Percentiles rank a stretch among this genome's conserved stretches.
These are phyloP conservation scores for Kitagawia praeruptora DNA, from an alignment of 129 eudicot genomes.

Conservation along the genomic window DNA sequence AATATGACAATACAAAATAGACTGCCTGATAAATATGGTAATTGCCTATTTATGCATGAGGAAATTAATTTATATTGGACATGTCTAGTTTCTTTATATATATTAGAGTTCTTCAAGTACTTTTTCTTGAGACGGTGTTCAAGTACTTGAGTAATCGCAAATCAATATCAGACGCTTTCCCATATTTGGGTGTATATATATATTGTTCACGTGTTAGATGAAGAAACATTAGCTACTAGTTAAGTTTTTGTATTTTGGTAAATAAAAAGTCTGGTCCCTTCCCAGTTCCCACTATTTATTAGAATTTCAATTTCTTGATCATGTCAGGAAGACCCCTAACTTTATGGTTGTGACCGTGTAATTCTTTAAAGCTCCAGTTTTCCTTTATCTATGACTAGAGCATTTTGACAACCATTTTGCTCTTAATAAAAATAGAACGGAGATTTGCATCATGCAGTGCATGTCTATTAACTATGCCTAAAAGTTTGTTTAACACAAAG, in stretches of 20 bases:
- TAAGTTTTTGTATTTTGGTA: background rate
- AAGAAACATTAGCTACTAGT: background rate
- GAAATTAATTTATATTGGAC: background rate
- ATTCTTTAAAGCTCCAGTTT: background rate
- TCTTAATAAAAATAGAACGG: background rate
- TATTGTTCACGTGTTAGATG: background rate
- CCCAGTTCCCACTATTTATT: background rate
- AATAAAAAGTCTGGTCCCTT: background rate
- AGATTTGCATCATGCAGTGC: background rate
- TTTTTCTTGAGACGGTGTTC: background rate
- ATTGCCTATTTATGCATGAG: background rate
- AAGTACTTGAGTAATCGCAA: background rate
- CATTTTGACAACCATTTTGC: background rate
- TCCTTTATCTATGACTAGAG: background rate
- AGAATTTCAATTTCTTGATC: background rate
- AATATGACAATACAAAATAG: background rate
- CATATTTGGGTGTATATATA: background rate
- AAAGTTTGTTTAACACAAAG: background rate
- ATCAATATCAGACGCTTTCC: background rate
- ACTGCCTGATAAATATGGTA: background rate
- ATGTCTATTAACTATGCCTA: background rate
- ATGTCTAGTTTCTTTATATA: background rate
- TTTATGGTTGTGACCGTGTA: background rate
- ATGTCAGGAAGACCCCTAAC: background rate
- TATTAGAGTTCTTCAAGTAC: background rate